Percentiles rank a stretch among this genome's conserved stretches.
Conservation (phyloP, 78 protist species). For the Dictyostelium discoideum region dicty_2.7 NC_007090.3:5244001-5244500, state of each 20-base stretch:
- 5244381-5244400: conserved; percentile 70
- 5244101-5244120: conserved; percentile 9
- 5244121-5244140: conserved; percentile 52
- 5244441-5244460: conserved; percentile 25
- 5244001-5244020: conserved; percentile 11
- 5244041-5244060: conserved; percentile 38
- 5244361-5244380: conserved; percentile 34
- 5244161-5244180: conserved; percentile 43
- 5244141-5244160: conserved; percentile 58
- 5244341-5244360: conserved; percentile 25
- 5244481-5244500: conserved; percentile 60
- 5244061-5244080: conserved; percentile 34
- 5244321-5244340: conserved; percentile 44
- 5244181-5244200: background rate
- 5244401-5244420: conserved; percentile 32
- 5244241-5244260: conserved; percentile 66
- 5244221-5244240: conserved; percentile 21
- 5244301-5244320: conserved; percentile 60
- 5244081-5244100: conserved; percentile 48
- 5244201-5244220: background rate
- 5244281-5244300: conserved; percentile 52
- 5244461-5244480: conserved; percentile 28
- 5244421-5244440: conserved; percentile 58
- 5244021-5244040: background rate
- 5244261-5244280: conserved; percentile 52